Base-by-base conservation (phyloP, 2,329 filamentous ascomycete genomes). In the Conoideocrella luteorostrata region DNA sequence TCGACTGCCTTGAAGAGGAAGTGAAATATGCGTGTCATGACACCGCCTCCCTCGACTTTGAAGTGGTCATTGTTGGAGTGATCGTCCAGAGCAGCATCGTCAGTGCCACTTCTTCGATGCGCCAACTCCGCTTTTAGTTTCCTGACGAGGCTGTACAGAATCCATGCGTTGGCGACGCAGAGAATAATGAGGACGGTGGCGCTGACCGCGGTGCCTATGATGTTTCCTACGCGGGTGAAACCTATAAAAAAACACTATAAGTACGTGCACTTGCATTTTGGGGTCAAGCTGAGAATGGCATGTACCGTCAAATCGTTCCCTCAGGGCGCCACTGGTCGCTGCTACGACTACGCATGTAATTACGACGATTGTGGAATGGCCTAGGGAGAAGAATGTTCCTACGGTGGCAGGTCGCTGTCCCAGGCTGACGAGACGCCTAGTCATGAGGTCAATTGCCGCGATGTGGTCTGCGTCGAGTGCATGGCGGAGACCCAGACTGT, bases 401-500 rank as follows among this genome's bases (percentile, higher is more conserved):
- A 97, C 91, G 0, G 90, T 91, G 10, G 94, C 89, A 2, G 91
- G 90, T 2, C 80, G 79, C 58, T 93, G 88, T 15, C 88, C 89
- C 0, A 86, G 78, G 1, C 90, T 90, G 29, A 97, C 80, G 20
- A 97, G 78, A 6, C 91, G 82, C 3, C 93, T 78, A 1, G 93
- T 97, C 83, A 94, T 95, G 29, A 97, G 77, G 65, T 97, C 91
- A 56, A 97, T 98, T 50, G 90, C 91, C 55, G 67, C 66, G 56
- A 76, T 78, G 62, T 97, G 93, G 65, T 97, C 91, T n/a, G 91
- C 93, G 58, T 97, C 93, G 35, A 97, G 79, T n/a, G 91, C 91
- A 70, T 97, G 91, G 33, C 91, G 84, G 11, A 97, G 76, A 3
- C 91, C 91, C 10, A 97, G 77, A 0, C 88, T 88, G 63, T 94